phyloP scores from a whole-genome alignment of 345 rosid species.

The Ceriops zippeliana region DNA sequence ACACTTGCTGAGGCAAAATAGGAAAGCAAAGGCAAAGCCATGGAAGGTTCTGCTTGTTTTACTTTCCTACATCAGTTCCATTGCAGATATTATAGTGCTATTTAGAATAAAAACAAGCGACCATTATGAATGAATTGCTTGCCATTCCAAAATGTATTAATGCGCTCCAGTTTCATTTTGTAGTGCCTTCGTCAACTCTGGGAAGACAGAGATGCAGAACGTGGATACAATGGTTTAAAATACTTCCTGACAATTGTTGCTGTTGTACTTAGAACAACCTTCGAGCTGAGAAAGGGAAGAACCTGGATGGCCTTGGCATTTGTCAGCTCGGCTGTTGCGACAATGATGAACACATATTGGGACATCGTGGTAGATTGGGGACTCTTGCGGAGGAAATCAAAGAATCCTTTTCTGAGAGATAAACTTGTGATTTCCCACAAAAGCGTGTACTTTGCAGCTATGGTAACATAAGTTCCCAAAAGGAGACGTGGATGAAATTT shows the following conservation, averaged over 20 bases:
- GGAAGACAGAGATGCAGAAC: conserved; percentile 52
- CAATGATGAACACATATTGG: conserved; percentile 52
- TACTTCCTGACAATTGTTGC: conserved; percentile 65
- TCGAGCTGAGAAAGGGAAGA: conserved; percentile 49
- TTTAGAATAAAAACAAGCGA: no score
- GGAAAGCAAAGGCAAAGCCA: no score
- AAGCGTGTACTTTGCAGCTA: conserved; percentile 62
- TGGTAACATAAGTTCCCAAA: conserved; percentile 40
- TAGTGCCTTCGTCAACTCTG: conserved; percentile 60
- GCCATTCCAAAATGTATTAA: no score
- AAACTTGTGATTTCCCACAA: conserved; percentile 55
- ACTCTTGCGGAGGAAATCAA: conserved; percentile 56
- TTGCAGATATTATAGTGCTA: no score
- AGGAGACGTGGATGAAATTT: background rate
- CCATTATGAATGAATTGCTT: no score
- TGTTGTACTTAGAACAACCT: conserved; percentile 52
- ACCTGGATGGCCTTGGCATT: conserved; percentile 60
- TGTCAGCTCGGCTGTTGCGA: conserved; percentile 54
- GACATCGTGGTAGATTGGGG: conserved; percentile 78
- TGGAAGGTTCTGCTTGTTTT: no score
- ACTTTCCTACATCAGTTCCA: no score
- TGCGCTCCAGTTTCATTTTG: background rate
- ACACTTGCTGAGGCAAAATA: no score
- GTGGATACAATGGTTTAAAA: conserved; percentile 57
- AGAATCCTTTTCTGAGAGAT: conserved; percentile 57